Percentiles rank a stretch among this genome's conserved stretches.
phyloP scores from a whole-genome alignment of 257 asterid genomes.

The Solanum dulcamara region DNA sequence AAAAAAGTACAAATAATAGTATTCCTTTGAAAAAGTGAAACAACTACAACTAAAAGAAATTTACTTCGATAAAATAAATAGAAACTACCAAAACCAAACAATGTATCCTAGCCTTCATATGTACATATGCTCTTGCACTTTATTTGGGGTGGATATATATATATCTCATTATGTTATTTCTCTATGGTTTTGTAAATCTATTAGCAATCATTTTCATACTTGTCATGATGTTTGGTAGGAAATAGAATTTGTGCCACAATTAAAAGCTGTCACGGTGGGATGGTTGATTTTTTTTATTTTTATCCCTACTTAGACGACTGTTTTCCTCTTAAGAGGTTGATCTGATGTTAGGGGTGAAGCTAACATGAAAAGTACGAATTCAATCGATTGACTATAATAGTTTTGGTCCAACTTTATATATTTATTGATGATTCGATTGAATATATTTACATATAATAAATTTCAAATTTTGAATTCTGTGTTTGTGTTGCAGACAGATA shows the following conservation, averaged over 20 bases:
- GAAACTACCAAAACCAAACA: not conserved
- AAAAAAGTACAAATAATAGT: too few relatives aligned
- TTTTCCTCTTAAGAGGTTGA: not conserved
- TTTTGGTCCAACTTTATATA: not conserved
- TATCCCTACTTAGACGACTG: not conserved
- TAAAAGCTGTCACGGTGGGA: not conserved
- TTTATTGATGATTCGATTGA: not conserved
- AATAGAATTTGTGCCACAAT: not conserved
- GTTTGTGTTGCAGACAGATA: slow-evolving; percentile 42
- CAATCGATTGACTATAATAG: not conserved
- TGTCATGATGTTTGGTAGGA: not conserved
- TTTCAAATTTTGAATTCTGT: not conserved
- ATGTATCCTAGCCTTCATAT: not conserved
- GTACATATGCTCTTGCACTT: not conserved
- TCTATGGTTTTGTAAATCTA: not conserved
- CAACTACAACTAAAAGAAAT: not conserved
- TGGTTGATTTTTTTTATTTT: not conserved
- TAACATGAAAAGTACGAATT: not conserved
- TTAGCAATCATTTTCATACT: not conserved
- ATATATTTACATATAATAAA: not conserved
- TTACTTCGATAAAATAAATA: not conserved
- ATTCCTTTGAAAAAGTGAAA: not conserved
- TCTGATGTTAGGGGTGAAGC: not conserved
- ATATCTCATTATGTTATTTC: not conserved
- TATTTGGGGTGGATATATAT: not conserved